Evolutionary conservation across 768 basidiomycete genomes (phyloP), one percentile per base, ranked within the genome.

Genomic region (Pleurotus sapidus): DNA sequence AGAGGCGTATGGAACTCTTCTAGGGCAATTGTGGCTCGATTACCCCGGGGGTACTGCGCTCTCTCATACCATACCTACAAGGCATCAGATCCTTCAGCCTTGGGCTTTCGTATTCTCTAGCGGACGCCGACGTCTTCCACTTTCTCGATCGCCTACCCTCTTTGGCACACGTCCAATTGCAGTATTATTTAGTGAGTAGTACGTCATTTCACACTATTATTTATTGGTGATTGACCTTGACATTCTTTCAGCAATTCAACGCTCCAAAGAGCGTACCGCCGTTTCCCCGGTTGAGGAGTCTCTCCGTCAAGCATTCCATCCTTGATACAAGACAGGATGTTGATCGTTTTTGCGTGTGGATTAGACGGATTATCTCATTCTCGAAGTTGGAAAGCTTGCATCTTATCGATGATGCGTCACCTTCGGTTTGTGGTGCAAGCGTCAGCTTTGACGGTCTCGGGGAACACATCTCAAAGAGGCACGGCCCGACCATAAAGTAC

Each of bases 1-100:
- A 9, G 3, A 54, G 24, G 23, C 23, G 15, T 12, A 14, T 56
- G 46, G 37, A 54, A 3, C 23, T 4, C 42, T 5, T 58, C 20
- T 46, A 86, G 84, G 74, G 73, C 30, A 81, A 85, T 55, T 87
- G 85, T 62, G 84, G 84, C 5, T 87, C 84, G 4, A 71, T 87
- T 14, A 86, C 85, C 0, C 85, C 84, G 8, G 84, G 84, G 0
- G 80, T 85, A 2, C 68, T 87, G 3, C 75, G 69, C 17, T 72
- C 75, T 0, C 68, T 84, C 50, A 9, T 74, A 4, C 78, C 80
- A 0, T 69, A 72, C 30, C 53, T 83, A 1, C 58, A 67, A 42
- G 46, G 64, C 47, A 65, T 81, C 18, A 64, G 63, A 8, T 65
- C 73, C 11, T 68, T 86, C 43, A 74, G 77, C 2, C 61, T 86